phyloP scores from a whole-genome alignment of 495 filamentous ascomycete species.

The Talaromyces stipitatus region DNA sequence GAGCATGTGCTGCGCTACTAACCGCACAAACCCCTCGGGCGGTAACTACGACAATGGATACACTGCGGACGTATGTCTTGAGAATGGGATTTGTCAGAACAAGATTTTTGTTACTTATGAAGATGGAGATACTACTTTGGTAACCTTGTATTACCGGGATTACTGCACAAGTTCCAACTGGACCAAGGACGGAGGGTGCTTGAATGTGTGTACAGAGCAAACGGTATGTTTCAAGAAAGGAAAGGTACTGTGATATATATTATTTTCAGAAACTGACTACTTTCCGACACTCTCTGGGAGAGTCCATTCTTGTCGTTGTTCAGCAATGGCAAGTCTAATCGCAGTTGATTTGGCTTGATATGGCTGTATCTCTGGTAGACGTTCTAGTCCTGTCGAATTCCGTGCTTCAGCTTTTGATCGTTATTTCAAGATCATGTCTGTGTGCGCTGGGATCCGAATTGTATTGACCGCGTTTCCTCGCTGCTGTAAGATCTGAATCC shows the following conservation, averaged over 20 bases:
- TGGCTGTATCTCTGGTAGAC: no score
- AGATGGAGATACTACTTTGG: background rate
- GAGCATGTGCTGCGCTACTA: conserved; percentile 11
- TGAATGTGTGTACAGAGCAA: conserved; percentile 7
- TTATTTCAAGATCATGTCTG: no score
- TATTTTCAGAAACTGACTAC: background rate
- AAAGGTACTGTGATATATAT: background rate
- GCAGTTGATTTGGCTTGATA: no score
- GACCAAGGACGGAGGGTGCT: conserved; percentile 5
- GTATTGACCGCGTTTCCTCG: no score
- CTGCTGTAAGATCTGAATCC: no score
- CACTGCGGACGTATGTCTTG: conserved; percentile 9
- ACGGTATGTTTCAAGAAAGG: background rate
- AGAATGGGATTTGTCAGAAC: conserved; percentile 8
- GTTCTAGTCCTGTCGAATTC: no score
- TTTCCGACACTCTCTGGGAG: no score
- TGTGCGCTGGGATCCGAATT: no score
- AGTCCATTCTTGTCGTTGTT: no score
- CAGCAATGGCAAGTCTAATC: no score
- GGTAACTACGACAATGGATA: conserved; percentile 5
- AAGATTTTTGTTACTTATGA: background rate
- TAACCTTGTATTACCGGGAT: conserved; percentile 8
- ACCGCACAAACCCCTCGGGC: conserved; percentile 8
- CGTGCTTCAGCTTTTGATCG: no score
- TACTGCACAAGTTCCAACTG: conserved; percentile 9